Conservation (phyloP, 768 basidiomycete species). For the Tulasnella sp. region DNA sequence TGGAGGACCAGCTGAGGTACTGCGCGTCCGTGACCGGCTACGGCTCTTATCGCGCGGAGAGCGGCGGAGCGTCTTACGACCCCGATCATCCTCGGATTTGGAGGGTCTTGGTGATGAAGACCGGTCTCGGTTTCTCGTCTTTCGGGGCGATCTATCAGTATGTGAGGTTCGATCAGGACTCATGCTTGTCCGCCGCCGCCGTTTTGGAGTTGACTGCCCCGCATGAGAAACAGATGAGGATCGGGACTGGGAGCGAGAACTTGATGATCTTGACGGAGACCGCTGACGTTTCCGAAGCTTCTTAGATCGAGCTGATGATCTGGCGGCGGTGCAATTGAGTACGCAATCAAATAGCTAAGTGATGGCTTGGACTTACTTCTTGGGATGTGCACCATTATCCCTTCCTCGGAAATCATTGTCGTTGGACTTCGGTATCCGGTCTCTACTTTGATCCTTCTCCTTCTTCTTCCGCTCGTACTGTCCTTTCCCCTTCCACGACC, state of each 20-base stretch:
- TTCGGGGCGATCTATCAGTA: neutral
- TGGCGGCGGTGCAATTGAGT: neutral
- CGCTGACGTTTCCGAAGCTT: constrained; percentile 4
- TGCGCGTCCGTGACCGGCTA: neutral
- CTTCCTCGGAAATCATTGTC: neutral
- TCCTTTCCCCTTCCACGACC: constrained; percentile 8
- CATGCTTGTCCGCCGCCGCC: neutral
- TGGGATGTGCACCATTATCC: neutral
- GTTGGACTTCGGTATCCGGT: neutral
- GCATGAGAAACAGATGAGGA: neutral
- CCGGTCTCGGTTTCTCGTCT: neutral
- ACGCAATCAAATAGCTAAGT: neutral
- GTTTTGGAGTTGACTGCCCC: constrained; percentile 19
- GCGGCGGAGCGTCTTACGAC: neutral
- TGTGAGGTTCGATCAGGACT: constrained; percentile 1
- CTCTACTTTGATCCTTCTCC: constrained; percentile 4
- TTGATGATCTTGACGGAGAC: constrained; percentile 10
- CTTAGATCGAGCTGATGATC: neutral
- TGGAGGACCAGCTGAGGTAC: neutral
- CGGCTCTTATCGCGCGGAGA: neutral
- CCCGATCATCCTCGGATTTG: neutral
- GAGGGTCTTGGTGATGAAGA: neutral
- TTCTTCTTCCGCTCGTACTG: constrained; percentile 4
- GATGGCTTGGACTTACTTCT: neutral
- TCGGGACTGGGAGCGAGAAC: constrained; percentile 9